Conservation (phyloP, 2,329 filamentous ascomycete species). For the Didymella lethalis region DNA sequence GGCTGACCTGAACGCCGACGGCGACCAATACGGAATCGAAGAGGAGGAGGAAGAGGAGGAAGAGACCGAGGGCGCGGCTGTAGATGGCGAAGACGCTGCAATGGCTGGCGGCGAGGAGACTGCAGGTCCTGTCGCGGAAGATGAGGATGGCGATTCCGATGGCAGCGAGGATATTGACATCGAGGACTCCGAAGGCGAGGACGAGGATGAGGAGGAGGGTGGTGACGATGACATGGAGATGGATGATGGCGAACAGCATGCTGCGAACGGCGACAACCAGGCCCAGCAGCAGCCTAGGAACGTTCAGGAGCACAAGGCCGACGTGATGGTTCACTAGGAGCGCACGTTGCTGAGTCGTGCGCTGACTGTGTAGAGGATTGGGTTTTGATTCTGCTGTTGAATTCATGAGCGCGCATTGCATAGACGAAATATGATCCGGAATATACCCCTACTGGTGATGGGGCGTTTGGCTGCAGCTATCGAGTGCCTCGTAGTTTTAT, state of each 20-base stretch:
- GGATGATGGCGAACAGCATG: slow-evolving; percentile 59
- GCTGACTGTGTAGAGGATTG: slow-evolving; percentile 5
- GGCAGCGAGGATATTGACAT: slow-evolving; percentile 81
- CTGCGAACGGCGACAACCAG: slow-evolving; percentile 47
- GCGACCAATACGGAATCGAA: slow-evolving; percentile 86
- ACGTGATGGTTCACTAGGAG: slow-evolving; percentile 54
- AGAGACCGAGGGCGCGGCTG: slow-evolving; percentile 62
- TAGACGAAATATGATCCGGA: slow-evolving; percentile 14
- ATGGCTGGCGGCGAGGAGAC: slow-evolving; percentile 75
- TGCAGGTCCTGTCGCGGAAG: slow-evolving; percentile 62
- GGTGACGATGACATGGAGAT: slow-evolving; percentile 65
- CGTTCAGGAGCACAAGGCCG: slow-evolving; percentile 37
- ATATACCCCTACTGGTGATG: slow-evolving; percentile 12
- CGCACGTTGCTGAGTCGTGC: neutral
- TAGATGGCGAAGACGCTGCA: slow-evolving; percentile 71
- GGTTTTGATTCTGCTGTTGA: slow-evolving; percentile 9
- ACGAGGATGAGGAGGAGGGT: slow-evolving; percentile 71
- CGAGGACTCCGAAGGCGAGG: slow-evolving; percentile 76
- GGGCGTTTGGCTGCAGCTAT: slow-evolving; percentile 1
- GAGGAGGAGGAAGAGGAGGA: slow-evolving; percentile 73
- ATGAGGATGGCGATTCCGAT: slow-evolving; percentile 71
- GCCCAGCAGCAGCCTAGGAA: slow-evolving; percentile 36
- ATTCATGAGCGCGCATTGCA: slow-evolving; percentile 19
- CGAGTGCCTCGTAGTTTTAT: neutral
- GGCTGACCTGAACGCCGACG: slow-evolving; percentile 86